A percentile compares a stretch with the other conserved stretches of the same genome.
Evolutionary conservation across 148 eudicot genomes (phyloP).

Genomic region (Oxyria digyna): DNA sequence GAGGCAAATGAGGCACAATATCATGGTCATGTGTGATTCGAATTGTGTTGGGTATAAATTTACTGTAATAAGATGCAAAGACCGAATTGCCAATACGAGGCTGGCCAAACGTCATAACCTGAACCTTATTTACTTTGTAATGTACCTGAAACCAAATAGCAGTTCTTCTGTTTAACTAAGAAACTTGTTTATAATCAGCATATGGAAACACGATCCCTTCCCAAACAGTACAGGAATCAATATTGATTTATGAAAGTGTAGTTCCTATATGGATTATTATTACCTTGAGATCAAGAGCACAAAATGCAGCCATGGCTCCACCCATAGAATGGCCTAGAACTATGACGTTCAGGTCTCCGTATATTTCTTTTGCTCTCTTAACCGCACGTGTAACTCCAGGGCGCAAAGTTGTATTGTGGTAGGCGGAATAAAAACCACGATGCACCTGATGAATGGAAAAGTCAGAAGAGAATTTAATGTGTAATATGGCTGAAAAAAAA

Average conservation of each 20-base stretch:
- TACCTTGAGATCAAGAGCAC: conserved; percentile 87
- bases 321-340: conserved; percentile 98
- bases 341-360: conserved; percentile 50
- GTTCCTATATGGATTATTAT: conserved; percentile 3
- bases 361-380: conserved; percentile 42
- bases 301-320: conserved; percentile 94
- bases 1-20: conserved; percentile 95
- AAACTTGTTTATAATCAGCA: not conserved
- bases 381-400: conserved; percentile 60
- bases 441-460: conserved; percentile 53
- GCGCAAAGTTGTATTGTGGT: conserved; percentile 75
- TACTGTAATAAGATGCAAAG: conserved; percentile 59
- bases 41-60: conserved; percentile 63
- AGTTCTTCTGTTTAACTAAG: not conserved
- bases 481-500: not conserved
- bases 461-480: not conserved
- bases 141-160: conserved; percentile 40
- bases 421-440: conserved; percentile 91
- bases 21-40: conserved; percentile 75
- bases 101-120: conserved; percentile 85
- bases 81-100: conserved; percentile 89
- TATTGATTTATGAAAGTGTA: not conserved
- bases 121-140: conserved; percentile 37
- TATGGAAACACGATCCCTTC: not conserved
- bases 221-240: not conserved